Evolutionary conservation across 306 rosid genomes (phyloP), one percentile per base, ranked within the genome.

Genomic region (Leucaena leucocephala): DNA sequence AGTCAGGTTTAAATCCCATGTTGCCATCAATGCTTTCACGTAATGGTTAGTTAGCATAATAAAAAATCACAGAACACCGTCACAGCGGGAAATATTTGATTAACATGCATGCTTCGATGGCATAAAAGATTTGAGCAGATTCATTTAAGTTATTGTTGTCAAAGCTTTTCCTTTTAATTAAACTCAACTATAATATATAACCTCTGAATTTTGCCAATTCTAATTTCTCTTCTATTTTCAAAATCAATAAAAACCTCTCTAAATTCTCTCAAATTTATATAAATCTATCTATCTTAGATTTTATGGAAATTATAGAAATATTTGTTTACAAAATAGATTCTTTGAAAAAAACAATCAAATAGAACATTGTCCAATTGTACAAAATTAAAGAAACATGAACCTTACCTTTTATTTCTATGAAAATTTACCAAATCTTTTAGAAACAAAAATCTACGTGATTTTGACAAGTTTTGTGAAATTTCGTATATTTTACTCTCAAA

Each of bases 11-110:
- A 9, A 59, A 59, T 21, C 66, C 16, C 66, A 27, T 27, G 66
- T 59, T 12, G 66, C 66, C 38, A 59, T 59, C 15, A 27, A 59
- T 59, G 66, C 66, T 59, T 59, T 59, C 66, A 10, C 39, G 38
- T 22, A 27, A 11, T 27, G 12, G 66, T 10, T 27, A 27, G 66
- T 27, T 27, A 27, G 27, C 27, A 27, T 27, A 27, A 27, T 27
- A 27, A 22, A 11, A 27, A 59, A 58, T 21, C 4, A 3, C 11
- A 27, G 2, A 59, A 4, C 39, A 59, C 16, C 39, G 3, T 4
- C 38, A 59, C 7, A 59, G 0, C 1, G 66, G 27, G 66, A 27
- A 59, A 11, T 27, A 59, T 27, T 27, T 59, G 36, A 27, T 59
- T 59, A 8, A 22, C 16, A 21, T 27, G 27, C 0, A 27, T 7